These are phyloP conservation scores for Falciphora oryzae DNA, from an alignment of 2,329 filamentous ascomycete species.

Conservation along the genomic window DNA sequence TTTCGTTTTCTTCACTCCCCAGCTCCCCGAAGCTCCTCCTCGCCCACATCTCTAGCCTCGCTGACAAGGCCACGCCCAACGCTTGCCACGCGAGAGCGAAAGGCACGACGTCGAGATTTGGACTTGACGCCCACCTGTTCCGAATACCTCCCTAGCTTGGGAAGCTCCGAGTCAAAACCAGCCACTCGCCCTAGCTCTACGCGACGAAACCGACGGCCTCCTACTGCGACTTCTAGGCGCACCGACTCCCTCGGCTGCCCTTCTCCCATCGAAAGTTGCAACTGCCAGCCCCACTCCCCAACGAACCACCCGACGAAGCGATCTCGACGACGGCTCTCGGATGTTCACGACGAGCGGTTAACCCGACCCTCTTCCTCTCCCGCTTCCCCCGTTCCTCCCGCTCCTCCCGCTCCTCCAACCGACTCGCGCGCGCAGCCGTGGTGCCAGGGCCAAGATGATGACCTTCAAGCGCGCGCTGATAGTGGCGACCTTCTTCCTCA, in stretches of 20 bases:
- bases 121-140: not conserved
- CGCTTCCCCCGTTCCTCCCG: too few relatives aligned
- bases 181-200: not conserved
- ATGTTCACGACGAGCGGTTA: not conserved
- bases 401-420: too few relatives aligned
- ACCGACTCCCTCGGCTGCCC: too few relatives aligned
- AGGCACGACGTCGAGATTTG: not conserved
- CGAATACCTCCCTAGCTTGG: not conserved
- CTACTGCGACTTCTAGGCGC: not conserved
- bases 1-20: not conserved
- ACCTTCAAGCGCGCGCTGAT: slow-evolving; percentile 72
- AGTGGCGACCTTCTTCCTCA: slow-evolving; percentile 62
- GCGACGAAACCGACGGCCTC: too few relatives aligned
- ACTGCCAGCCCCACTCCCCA: not conserved
- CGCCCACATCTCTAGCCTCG: not conserved
- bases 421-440: not conserved
- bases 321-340: not conserved
- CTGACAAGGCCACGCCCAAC: too few relatives aligned
- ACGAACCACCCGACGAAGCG: not conserved
- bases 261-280: too few relatives aligned
- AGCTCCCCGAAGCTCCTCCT: not conserved
- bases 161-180: not conserved
- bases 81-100: not conserved
- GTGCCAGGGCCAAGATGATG: slow-evolving; percentile 51
- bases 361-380: not conserved